Base-by-base conservation (phyloP, 345 rosid genomes). In the Rhizophora apiculata region DNA sequence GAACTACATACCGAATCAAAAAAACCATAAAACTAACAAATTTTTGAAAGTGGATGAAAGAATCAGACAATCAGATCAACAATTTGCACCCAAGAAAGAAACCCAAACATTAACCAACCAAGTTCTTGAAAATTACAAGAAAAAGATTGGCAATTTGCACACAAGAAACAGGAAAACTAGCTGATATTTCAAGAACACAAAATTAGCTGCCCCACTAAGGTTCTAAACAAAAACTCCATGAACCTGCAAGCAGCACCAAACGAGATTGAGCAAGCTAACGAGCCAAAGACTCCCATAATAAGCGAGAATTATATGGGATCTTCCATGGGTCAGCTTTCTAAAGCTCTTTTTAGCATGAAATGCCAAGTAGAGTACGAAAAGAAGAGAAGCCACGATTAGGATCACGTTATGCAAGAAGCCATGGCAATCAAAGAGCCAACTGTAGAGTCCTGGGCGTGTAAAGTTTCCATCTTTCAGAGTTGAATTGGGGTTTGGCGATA, bases 201-300 rank as follows among this genome's bases (percentile, higher is more conserved):
- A 7, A 56, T 56, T 56, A 43, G 6, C 60, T 11, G 29, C 1
- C 32, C 21, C 19, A 26, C 26, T 8, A 6, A 2, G 11, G 19
- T 19, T 59, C 37, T 43, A 24, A 37, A 64, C 19, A 26, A 64
- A 73, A 70, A 60, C 64, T 20, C 49, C 32, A 75, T 73, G 21
- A 77, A 92, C 98, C 98, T 92, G 96, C 57, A 87, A 72, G 68
- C 69, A 85, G 66, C 93, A 91, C 98, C 97, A 94, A 69, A 79
- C 80, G 69, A 94, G 90, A 72, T 91, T 94, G 76, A 89, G 96
- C 92, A 86, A 79, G 86, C 92, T 89, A 76, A 86, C 88, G 62
- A 94, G 83, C 97, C 98, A 89, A 72, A 91, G 91, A 71, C 84
- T 82, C 1, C 83, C 92, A 62, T 89, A 94, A 68, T 91, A 94